Percentiles rank a stretch among this genome's conserved stretches.
These are phyloP conservation scores for Astraeus odoratus DNA, from an alignment of 768 basidiomycete species.

Conservation along the genomic window DNA sequence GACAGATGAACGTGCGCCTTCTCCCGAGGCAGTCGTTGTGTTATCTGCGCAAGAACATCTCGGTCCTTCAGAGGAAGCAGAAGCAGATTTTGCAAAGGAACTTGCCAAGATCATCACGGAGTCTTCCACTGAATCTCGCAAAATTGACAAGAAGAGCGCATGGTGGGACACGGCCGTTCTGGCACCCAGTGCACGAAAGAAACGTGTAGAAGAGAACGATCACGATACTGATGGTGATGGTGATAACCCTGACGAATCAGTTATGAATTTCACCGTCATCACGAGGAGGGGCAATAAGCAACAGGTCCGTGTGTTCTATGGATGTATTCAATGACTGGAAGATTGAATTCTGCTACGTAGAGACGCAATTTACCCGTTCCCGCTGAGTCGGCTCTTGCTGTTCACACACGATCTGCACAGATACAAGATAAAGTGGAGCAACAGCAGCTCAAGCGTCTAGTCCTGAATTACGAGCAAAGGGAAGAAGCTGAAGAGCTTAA, in stretches of 20 bases:
- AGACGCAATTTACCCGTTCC: constrained; percentile 87
- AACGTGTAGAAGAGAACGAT: constrained; percentile 52
- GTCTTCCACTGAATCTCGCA: constrained; percentile 72
- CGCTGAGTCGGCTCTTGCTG: constrained; percentile 76
- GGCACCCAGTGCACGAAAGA: constrained; percentile 58
- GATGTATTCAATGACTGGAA: constrained; percentile 3
- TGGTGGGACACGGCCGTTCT: constrained; percentile 87
- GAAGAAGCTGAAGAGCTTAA: constrained; percentile 81
- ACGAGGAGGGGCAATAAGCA: constrained; percentile 92
- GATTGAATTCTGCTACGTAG: constrained; percentile 34
- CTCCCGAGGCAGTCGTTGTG: constrained; percentile 77
- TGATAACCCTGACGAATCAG: constrained; percentile 25
- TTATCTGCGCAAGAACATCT: constrained; percentile 65
- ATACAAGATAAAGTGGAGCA: constrained; percentile 94
- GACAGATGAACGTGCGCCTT: constrained; percentile 66
- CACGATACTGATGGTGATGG: constrained; percentile 39
- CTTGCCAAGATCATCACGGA: constrained; percentile 93
- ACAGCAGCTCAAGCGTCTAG: constrained; percentile 93
- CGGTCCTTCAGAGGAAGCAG: constrained; percentile 83
- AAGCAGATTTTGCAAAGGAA: constrained; percentile 92
- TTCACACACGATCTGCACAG: constrained; percentile 88
- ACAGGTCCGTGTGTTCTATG: constrained; percentile 46
- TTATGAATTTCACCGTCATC: constrained; percentile 91
- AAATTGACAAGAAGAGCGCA: constrained; percentile 84
- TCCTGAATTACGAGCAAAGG: constrained; percentile 84